phyloP scores from a whole-genome alignment of 2,329 filamentous ascomycete genomes.

The Fusarium scirpi region DNA sequence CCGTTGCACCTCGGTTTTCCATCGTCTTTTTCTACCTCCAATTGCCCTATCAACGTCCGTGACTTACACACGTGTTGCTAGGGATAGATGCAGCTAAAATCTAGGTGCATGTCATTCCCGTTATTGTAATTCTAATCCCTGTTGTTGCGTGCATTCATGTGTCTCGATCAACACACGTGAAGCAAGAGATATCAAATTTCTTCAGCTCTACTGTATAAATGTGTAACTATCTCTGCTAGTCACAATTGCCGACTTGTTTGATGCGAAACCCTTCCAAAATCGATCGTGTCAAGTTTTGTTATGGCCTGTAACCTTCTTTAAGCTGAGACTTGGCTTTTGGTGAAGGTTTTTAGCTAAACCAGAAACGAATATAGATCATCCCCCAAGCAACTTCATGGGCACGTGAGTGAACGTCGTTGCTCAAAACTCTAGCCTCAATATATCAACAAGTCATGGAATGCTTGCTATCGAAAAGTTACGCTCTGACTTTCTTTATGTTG shows the following conservation, averaged over 20 bases:
- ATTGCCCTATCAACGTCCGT: constrained; percentile 39
- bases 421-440: constrained; percentile 9
- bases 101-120: constrained; percentile 32
- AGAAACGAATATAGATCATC: constrained; percentile 22
- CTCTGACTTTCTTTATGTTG: background rate
- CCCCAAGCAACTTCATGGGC: constrained; percentile 21
- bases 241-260: background rate
- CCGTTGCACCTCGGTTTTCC: constrained; percentile 15
- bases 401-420: background rate
- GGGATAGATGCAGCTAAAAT: constrained; percentile 14
- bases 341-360: constrained; percentile 25
- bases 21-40: background rate
- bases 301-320: background rate
- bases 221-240: background rate
- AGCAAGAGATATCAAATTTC: constrained; percentile 3
- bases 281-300: background rate
- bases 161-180: constrained; percentile 31
- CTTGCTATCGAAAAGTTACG: constrained; percentile 1
- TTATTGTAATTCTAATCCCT: constrained; percentile 12
- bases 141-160: constrained; percentile 31
- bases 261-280: background rate
- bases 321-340: constrained; percentile 22
- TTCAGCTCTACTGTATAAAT: background rate
- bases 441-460: constrained; percentile 6
- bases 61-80: constrained; percentile 34